Conservation (phyloP, 179 eudicot species). For the Actinidia chinensis region DNA sequence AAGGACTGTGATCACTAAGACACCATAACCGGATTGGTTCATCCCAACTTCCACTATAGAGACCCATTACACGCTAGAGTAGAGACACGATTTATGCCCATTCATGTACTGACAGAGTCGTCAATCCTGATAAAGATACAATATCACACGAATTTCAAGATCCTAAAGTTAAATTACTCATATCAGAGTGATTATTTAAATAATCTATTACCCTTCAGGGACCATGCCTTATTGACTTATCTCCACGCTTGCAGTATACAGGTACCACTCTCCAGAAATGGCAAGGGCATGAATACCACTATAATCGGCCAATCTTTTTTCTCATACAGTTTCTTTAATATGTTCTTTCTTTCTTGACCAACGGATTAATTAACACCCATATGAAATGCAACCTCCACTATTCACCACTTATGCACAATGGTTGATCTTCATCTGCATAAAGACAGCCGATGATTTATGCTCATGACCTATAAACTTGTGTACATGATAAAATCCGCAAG, state of each 20-base stretch:
- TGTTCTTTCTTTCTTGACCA: conserved; percentile 52
- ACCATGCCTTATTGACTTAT: conserved; percentile 86
- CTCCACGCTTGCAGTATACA: conserved; percentile 92
- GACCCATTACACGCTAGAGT: conserved; percentile 55
- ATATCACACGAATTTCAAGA: background rate
- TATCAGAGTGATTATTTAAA: background rate
- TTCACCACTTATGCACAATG: conserved; percentile 91
- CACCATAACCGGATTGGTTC: conserved; percentile 87
- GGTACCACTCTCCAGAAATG: conserved; percentile 55
- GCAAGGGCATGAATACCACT: conserved; percentile 90
- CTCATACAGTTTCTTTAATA: conserved; percentile 63
- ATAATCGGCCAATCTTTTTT: conserved; percentile 92
- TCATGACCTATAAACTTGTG: conserved; percentile 87
- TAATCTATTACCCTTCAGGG: conserved; percentile 47
- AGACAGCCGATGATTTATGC: conserved; percentile 70
- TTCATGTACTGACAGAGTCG: conserved; percentile 59
- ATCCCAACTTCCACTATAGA: conserved; percentile 96
- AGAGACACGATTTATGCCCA: conserved; percentile 85
- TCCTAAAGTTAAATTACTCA: background rate
- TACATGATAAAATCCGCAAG: conserved; percentile 65
- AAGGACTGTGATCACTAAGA: conserved; percentile 80
- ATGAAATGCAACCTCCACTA: conserved; percentile 76
- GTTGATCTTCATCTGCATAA: conserved; percentile 59
- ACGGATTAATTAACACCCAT: conserved; percentile 54
- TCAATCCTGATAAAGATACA: conserved; percentile 51